These are phyloP conservation scores for Raffaelea deltoideospora DNA, from an alignment of 2,329 filamentous ascomycete species.

Conservation along the genomic window DNA sequence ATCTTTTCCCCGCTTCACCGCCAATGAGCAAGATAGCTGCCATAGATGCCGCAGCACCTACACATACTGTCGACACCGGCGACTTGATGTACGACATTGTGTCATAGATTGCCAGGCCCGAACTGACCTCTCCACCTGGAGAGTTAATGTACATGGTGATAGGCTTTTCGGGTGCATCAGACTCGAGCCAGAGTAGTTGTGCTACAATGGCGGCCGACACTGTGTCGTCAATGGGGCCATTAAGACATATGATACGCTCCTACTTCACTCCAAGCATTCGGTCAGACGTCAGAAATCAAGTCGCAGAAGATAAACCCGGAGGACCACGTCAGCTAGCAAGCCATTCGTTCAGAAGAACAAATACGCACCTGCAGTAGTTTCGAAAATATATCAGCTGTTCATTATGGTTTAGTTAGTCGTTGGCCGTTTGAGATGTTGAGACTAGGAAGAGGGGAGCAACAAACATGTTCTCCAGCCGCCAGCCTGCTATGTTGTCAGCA, in stretches of 20 bases:
- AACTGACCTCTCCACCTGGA: conserved; percentile 82
- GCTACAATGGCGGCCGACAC: conserved; percentile 90
- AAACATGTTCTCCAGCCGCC: conserved; percentile 66
- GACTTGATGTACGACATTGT: conserved; percentile 96
- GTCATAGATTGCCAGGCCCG: conserved; percentile 85
- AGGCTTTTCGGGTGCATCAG: conserved; percentile 83
- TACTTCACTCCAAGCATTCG: conserved; percentile 16
- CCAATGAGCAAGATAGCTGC: conserved; percentile 77
- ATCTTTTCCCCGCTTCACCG: conserved; percentile 71
- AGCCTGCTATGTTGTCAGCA: conserved; percentile 32
- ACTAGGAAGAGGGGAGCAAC: conserved; percentile 16
- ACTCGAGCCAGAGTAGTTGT: conserved; percentile 94
- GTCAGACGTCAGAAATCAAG: not conserved
- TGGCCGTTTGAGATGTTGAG: conserved; percentile 7
- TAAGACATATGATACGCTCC: conserved; percentile 90
- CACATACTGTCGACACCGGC: conserved; percentile 85
- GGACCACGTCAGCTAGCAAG: not conserved
- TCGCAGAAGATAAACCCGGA: not conserved
- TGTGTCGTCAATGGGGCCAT: conserved; percentile 78
- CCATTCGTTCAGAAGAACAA: not conserved
- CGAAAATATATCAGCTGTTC: conserved; percentile 64
- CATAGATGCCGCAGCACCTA: conserved; percentile 93
- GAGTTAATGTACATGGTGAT: conserved; percentile 98
- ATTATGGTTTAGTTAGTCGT: conserved; percentile 1
- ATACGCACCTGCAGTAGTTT: conserved; percentile 53